These are phyloP conservation scores for Salix caprea DNA, from an alignment of 345 rosid genomes.

Conservation along the genomic window DNA sequence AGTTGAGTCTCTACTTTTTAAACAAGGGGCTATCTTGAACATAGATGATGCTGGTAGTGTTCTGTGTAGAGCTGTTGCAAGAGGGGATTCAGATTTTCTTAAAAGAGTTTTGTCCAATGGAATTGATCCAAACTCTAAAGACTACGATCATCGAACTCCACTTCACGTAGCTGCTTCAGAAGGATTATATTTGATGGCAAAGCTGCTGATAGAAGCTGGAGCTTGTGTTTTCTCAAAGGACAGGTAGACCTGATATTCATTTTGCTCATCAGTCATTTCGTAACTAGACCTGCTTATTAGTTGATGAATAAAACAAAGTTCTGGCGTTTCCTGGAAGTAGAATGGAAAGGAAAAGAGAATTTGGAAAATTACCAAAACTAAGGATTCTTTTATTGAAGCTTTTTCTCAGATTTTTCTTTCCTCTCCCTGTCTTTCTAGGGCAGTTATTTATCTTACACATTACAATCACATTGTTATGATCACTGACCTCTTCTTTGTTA, in stretches of 20 bases:
- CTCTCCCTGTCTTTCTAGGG: not conserved
- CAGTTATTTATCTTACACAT: not conserved
- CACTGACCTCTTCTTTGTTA: not conserved
- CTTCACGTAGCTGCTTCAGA: conserved; percentile 93
- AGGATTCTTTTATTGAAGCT: not conserved
- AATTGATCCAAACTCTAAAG: conserved; percentile 74
- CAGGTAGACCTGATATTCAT: conserved; percentile 41
- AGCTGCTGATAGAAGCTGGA: conserved; percentile 71
- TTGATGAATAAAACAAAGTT: not conserved
- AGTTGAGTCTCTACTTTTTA: conserved; percentile 53
- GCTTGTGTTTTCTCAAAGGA: conserved; percentile 74
- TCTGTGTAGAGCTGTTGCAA: conserved; percentile 59
- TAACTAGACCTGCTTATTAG: not conserved
- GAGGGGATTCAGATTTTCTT: conserved; percentile 74
- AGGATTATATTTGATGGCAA: conserved; percentile 71
- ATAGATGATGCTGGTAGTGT: conserved; percentile 73
- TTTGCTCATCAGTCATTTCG: not conserved
- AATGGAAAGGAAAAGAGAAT: not conserved
- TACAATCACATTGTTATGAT: not conserved
- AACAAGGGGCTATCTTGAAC: conserved; percentile 63
- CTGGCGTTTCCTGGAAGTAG: not conserved
- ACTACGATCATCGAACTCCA: conserved; percentile 85
- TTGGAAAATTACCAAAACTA: not conserved
- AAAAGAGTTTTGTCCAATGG: conserved; percentile 66
- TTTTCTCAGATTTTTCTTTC: not conserved